These are phyloP conservation scores for Solanum hybrid DNA, from an alignment of 305 asterid species.

Conservation along the genomic window DNA sequence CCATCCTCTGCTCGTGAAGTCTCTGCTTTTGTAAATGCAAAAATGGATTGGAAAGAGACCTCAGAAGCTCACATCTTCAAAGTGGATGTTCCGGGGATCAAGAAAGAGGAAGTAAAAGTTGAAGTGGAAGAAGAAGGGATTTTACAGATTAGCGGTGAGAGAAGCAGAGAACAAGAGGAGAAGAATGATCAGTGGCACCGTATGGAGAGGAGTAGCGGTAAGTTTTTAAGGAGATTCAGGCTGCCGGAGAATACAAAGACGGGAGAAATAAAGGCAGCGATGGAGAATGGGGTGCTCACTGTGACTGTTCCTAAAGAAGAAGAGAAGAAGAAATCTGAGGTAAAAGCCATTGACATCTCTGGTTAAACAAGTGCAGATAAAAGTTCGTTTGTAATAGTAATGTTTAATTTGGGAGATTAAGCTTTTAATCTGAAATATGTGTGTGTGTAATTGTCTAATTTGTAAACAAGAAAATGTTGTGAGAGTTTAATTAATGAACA, in stretches of 20 bases:
- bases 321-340: not conserved
- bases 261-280: not conserved
- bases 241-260: constrained; percentile 24
- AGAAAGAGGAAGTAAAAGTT: not conserved
- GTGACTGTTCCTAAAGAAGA: not conserved
- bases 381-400: too few species aligned
- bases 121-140: not conserved
- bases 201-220: constrained; percentile 11
- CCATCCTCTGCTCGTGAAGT: not conserved
- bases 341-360: constrained; percentile 11
- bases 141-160: constrained; percentile 30
- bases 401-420: too few species aligned
- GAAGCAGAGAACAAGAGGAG: constrained; percentile 21
- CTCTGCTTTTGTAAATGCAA: not conserved
- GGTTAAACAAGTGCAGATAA: too few species aligned
- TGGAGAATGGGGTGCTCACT: not conserved
- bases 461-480: not conserved
- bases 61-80: not conserved
- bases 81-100: not conserved
- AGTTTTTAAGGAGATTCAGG: constrained; percentile 22
- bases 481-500: too few species aligned
- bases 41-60: not conserved
- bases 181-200: constrained; percentile 6
- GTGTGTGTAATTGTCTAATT: not conserved
- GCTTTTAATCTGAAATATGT: not conserved